A percentile compares a stretch with the other conserved stretches of the same genome.
Conservation (phyloP, 495 filamentous ascomycete genomes). For the Neurospora tetrasperma region DNA sequence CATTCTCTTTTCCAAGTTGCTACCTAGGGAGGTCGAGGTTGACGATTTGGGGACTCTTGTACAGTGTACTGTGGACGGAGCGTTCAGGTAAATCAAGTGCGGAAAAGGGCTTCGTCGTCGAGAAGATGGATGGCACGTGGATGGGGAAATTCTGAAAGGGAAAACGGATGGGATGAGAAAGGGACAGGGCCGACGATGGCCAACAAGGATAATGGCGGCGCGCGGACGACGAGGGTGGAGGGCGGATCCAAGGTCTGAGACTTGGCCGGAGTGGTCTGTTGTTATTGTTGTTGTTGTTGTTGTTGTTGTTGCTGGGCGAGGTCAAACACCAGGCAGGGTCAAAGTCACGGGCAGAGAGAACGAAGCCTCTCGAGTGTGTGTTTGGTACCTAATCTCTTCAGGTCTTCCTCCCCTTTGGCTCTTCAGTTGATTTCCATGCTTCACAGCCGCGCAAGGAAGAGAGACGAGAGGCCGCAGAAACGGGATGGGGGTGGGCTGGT, state of each 20-base stretch:
- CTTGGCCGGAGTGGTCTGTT: neutral
- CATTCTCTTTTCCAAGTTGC: neutral
- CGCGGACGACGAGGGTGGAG: neutral
- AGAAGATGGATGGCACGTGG: neutral
- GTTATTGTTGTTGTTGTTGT: neutral
- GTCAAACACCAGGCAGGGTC: neutral
- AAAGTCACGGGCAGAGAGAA: neutral
- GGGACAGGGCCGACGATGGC: neutral
- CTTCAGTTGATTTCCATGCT: neutral
- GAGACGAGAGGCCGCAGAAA: neutral
- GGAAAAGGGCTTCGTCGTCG: neutral
- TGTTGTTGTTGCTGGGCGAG: neutral
- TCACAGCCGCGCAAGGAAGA: neutral
- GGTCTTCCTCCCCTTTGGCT: neutral
- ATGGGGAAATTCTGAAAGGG: neutral
- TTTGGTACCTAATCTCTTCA: neutral
- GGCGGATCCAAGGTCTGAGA: neutral
- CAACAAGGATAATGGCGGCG: neutral
- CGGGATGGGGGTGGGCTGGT: slow-evolving; percentile 3
- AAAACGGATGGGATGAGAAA: neutral
- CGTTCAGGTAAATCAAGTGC: neutral
- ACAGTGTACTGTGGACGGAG: neutral
- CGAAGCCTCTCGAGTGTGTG: neutral
- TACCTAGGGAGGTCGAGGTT: neutral
- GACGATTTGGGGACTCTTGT: slow-evolving; percentile 1